Evolutionary conservation across 2,329 filamentous ascomycete species (phyloP).

Genomic region (Ceratocystis destructans): DNA sequence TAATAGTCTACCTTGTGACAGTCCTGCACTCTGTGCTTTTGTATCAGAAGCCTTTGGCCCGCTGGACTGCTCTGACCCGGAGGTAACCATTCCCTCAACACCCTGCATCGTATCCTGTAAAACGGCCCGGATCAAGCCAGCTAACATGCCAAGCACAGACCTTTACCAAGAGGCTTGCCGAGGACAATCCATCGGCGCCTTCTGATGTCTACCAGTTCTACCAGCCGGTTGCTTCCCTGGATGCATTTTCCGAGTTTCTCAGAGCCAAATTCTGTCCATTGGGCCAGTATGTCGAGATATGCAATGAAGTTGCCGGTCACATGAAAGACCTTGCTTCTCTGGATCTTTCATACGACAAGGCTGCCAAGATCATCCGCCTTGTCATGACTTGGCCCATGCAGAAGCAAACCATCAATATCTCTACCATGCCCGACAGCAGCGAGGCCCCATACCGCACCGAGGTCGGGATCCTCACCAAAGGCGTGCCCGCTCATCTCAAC

Average conservation of each 20-base stretch:
- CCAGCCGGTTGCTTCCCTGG: slow-evolving; percentile 45
- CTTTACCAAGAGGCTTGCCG: not conserved
- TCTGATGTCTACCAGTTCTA: slow-evolving; percentile 56
- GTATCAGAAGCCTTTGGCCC: slow-evolving; percentile 44
- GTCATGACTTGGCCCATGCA: slow-evolving; percentile 49
- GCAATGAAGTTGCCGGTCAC: slow-evolving; percentile 34
- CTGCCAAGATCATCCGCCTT: slow-evolving; percentile 50
- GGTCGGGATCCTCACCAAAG: slow-evolving; percentile 61
- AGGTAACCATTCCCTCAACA: slow-evolving; percentile 10
- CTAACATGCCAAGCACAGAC: not conserved
- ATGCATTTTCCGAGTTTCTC: slow-evolving; percentile 40
- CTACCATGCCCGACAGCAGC: not conserved
- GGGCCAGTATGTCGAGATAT: slow-evolving; percentile 30
- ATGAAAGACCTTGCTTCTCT: slow-evolving; percentile 45
- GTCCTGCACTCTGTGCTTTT: slow-evolving; percentile 37
- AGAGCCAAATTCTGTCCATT: slow-evolving; percentile 38
- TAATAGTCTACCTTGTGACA: slow-evolving; percentile 1
- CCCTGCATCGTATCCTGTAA: not conserved
- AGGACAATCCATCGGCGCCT: slow-evolving; percentile 17
- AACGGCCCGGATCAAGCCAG: not conserved
- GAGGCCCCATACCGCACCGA: slow-evolving; percentile 47
- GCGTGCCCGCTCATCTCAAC: slow-evolving; percentile 45
- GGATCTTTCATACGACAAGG: slow-evolving; percentile 64
- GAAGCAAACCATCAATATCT: slow-evolving; percentile 6
- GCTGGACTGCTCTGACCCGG: slow-evolving; percentile 37